phyloP scores from a whole-genome alignment of 371 early-diverging fungal species.

The Ecytonucleospora hepatopenaei region DNA sequence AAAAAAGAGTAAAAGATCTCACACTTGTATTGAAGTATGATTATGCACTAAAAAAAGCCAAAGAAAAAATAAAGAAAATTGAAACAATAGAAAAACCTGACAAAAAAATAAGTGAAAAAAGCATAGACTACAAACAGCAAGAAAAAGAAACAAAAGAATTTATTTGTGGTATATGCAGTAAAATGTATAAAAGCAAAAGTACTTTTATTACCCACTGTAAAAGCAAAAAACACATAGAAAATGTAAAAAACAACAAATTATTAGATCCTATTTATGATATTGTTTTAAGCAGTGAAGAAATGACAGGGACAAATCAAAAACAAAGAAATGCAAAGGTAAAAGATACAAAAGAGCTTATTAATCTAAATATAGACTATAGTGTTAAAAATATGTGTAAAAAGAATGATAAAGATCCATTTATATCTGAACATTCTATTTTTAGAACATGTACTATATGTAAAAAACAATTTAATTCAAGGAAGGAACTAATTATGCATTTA shows the following conservation, averaged over 20 bases:
- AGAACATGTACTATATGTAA: no score
- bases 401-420: no score
- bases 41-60: no score
- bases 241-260: constrained; percentile 2
- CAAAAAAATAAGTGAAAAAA: not conserved
- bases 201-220: constrained; percentile 5
- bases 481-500: no score
- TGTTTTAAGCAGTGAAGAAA: no score
- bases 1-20: not conserved
- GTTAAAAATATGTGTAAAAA: no score
- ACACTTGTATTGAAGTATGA: not conserved
- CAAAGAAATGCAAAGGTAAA: no score
- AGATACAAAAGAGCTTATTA: no score
- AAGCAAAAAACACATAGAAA: constrained; percentile 12
- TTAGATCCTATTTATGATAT: not conserved
- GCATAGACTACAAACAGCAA: not conserved
- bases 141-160: constrained; percentile 1
- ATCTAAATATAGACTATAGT: no score
- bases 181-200: constrained; percentile 4
- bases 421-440: no score
- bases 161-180: constrained; percentile 3
- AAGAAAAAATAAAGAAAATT: not conserved
- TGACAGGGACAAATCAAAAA: no score
- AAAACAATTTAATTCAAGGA: no score
- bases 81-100: not conserved